phyloP scores from a whole-genome alignment of 2,329 filamentous ascomycete genomes.

The Raffaelea albimanens region DNA sequence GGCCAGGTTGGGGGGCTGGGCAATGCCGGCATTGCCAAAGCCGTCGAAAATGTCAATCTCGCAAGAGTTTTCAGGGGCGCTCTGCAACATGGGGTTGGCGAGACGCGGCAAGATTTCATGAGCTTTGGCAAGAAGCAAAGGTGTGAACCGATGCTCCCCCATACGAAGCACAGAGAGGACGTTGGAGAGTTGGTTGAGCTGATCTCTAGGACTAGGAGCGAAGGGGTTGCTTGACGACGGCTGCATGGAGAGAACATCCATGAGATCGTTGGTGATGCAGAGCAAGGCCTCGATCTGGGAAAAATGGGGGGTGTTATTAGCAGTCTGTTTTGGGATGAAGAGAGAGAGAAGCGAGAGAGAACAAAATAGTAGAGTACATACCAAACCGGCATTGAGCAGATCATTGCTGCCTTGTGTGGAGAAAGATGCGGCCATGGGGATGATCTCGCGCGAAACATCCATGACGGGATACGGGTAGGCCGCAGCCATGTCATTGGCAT shows the following conservation, averaged over 20 bases:
- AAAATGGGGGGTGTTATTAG: no score
- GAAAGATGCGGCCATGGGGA: constrained; percentile 62
- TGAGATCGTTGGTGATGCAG: constrained; percentile 64
- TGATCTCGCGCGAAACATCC: constrained; percentile 52
- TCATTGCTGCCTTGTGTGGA: constrained; percentile 60
- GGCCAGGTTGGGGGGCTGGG: constrained; percentile 34
- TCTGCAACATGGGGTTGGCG: constrained; percentile 50
- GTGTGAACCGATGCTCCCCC: constrained; percentile 67
- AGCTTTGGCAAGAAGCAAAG: constrained; percentile 67
- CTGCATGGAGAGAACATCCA: constrained; percentile 61
- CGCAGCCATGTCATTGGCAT: constrained; percentile 26
- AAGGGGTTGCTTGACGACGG: constrained; percentile 53
- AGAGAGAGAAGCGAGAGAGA: background rate
- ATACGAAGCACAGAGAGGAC: constrained; percentile 63
- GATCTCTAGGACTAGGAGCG: constrained; percentile 58
- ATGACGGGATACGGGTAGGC: constrained; percentile 48
- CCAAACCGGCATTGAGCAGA: constrained; percentile 63
- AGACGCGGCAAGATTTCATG: constrained; percentile 59
- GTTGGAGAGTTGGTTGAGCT: constrained; percentile 59
- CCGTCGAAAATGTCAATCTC: constrained; percentile 57
- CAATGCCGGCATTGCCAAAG: constrained; percentile 54
- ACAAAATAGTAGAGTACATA: constrained; percentile 22
- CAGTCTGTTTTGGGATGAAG: background rate
- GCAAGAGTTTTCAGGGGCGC: constrained; percentile 43
- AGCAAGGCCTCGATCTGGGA: constrained; percentile 67